Evolutionary conservation across 129 eudicot species (phyloP).

Genomic region (Helianthus tuberosus): DNA sequence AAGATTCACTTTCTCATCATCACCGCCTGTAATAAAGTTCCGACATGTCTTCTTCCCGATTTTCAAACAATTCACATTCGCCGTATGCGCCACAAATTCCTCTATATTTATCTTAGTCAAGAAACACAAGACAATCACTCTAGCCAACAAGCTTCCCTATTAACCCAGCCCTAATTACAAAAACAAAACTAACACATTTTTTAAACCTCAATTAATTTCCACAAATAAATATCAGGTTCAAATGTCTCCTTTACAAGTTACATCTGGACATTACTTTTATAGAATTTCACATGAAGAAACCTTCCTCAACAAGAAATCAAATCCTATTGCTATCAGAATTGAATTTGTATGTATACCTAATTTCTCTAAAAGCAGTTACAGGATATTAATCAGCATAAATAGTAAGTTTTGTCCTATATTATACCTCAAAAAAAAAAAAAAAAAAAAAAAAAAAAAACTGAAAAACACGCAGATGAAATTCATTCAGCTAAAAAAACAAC

Average conservation of each 20-base stretch:
- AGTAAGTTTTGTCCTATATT: constrained; percentile 6
- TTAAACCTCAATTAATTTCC: neutral
- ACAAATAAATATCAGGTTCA: neutral
- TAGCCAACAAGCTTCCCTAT: constrained; percentile 17
- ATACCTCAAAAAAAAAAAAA: neutral
- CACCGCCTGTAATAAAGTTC: constrained; percentile 81
- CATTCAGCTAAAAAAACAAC: neutral
- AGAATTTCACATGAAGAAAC: neutral
- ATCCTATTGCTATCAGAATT: constrained; percentile 5
- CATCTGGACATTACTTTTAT: constrained; percentile 7
- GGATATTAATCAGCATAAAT: constrained; percentile 2
- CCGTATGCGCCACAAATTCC: constrained; percentile 96
- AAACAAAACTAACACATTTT: neutral
- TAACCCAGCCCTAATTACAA: neutral
- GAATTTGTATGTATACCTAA: constrained; percentile 14
- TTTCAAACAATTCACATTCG: constrained; percentile 81
- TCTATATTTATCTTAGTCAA: constrained; percentile 62
- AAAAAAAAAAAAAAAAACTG: neutral
- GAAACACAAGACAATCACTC: constrained; percentile 26
- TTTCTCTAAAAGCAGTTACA: constrained; percentile 13
- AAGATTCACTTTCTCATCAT: constrained; percentile 85
- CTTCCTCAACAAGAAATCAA: constrained; percentile 13
- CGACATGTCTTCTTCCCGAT: constrained; percentile 81
- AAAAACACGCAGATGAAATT: constrained; percentile 8
- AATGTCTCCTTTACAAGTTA: neutral